Conservation (phyloP, 345 rosid species). For the Bruguiera parviflora region DNA sequence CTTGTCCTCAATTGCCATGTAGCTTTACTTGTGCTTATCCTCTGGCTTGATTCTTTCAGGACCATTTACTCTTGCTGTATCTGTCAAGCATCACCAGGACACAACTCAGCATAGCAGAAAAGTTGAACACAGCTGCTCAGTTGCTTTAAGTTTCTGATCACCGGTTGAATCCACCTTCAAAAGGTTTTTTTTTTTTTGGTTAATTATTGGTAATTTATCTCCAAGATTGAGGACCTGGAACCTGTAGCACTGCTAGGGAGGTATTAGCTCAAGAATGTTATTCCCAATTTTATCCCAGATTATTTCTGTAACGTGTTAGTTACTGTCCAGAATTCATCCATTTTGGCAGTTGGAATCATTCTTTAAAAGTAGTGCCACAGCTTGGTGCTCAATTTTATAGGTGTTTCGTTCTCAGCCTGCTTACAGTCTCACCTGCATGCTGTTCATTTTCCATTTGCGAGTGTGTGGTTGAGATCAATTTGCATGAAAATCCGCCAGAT, state of each 20-base stretch:
- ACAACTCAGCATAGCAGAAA: conserved; percentile 85
- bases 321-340: too few species aligned
- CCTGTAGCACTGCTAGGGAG: neutral
- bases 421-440: too few species aligned
- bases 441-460: too few species aligned
- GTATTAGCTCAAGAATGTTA: neutral
- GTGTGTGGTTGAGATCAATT: too few species aligned
- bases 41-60: conserved; percentile 40
- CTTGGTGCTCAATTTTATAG: neutral
- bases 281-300: neutral
- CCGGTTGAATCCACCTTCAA: neutral
- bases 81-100: conserved; percentile 91
- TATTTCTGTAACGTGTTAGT: neutral
- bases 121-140: conserved; percentile 92
- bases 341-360: neutral
- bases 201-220: neutral
- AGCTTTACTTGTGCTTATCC: neutral
- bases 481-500: too few species aligned
- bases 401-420: neutral
- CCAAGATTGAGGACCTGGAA: neutral
- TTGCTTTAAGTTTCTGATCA: conserved; percentile 35
- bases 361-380: neutral
- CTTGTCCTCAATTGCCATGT: neutral
- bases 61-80: conserved; percentile 73
- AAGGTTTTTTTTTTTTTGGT: neutral